A percentile compares a stretch with the other conserved stretches of the same genome.
Evolutionary conservation across 441 rosid species (phyloP).

Genomic region (Erodium texanum): DNA sequence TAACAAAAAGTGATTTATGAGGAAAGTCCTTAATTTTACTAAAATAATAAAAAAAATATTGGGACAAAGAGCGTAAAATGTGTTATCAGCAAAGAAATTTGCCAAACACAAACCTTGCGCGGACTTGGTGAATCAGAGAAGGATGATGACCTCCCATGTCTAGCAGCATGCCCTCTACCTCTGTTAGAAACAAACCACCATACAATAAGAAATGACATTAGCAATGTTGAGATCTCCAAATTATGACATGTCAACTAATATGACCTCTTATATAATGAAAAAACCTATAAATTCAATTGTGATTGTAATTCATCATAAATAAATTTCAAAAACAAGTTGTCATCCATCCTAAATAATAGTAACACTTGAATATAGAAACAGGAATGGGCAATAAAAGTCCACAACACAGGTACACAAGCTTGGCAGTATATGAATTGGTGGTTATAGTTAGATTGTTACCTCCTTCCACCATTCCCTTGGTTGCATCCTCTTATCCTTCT

Average conservation of each 20-base stretch:
- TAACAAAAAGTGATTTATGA: no score
- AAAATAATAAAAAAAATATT: no score
- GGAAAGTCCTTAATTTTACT: no score
- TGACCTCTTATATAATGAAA: neutral
- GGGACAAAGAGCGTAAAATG: neutral
- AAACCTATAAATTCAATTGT: neutral
- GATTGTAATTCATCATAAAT: neutral
- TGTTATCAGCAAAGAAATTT: neutral
- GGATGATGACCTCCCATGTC: constrained; percentile 65
- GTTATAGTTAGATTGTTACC: constrained; percentile 29
- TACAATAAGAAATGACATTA: neutral
- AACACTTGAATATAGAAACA: no score
- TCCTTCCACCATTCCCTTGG: no score
- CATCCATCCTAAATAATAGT: neutral
- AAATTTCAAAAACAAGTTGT: neutral
- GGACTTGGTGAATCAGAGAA: constrained; percentile 58
- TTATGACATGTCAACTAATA: neutral
- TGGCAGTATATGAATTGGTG: neutral
- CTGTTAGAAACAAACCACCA: constrained; percentile 22
- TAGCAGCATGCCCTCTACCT: constrained; percentile 47
- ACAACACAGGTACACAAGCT: neutral
- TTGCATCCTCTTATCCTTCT: no score
- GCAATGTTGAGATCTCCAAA: neutral
- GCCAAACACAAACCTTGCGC: constrained; percentile 45
- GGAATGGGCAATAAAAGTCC: neutral